Base-by-base conservation (phyloP, 768 basidiomycete species). In the Strobilomyces dryophilus region DNA sequence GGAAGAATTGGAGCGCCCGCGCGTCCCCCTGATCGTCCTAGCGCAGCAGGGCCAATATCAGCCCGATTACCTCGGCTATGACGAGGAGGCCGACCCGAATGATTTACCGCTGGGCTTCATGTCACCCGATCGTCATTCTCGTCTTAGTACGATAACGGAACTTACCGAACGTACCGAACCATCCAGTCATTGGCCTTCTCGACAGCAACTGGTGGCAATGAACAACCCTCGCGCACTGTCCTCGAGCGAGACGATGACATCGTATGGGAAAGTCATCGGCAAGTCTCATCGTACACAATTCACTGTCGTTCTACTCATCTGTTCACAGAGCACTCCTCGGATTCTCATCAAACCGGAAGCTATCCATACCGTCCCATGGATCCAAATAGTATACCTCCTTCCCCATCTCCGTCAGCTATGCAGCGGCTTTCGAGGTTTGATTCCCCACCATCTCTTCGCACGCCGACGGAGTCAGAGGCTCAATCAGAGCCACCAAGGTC, bases 351-450 rank as follows among this genome's bases (percentile, higher is more conserved):
- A 27, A 54, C 51, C 2, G 39, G 26, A 31, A 55, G 47, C 26
- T 21, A 61, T 54, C 45, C 47, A 27, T 45, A 39, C 15, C 60
- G 45, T 15, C 62, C 68, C 12, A 45, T 69, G 43, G 78, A 85
- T 66, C 84, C 85, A 27, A 82, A 85, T 55, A 70, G 67, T 11
- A 82, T 84, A 51, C 76, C 79, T 20, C 78, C 82, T 18, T 88
- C 87, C 12, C 87, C 86, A 37, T 82, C 87, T 21, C 73, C 71
- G 2, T 88, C 87, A 20, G 87, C 87, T 17, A 61, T 86, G n/a
- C 74, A 78, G 35, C 73, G 79, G 29, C 72, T 87, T 31, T 82
- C 85, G 12, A 73, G 72, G 32, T 79, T 79, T 47, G 83, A 85
- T 56, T 74, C 76, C 48, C 74, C 80, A 8, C 82, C 82, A 35